Percentiles rank a stretch among this genome's conserved stretches.
These are phyloP conservation scores for Fraxinus albicans DNA, from an alignment of 305 asterid species.

Conservation along the genomic window DNA sequence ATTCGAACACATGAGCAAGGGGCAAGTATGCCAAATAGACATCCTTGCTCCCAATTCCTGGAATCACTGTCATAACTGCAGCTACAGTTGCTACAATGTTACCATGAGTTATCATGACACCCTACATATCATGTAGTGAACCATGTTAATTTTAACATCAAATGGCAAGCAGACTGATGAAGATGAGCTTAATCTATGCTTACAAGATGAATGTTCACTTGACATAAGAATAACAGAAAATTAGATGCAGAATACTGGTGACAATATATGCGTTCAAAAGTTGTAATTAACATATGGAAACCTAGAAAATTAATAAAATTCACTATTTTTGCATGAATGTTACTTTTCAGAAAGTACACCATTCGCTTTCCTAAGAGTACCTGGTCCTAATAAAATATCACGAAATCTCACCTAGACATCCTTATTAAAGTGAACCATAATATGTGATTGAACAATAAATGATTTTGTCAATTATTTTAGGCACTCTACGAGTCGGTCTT, in stretches of 20 bases:
- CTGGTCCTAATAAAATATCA: slow-evolving; percentile 7
- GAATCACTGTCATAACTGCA: slow-evolving; percentile 82
- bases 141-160: slow-evolving; percentile 9
- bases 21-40: slow-evolving; percentile 86
- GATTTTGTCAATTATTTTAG: slow-evolving; percentile 1
- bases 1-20: slow-evolving; percentile 83
- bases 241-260: background rate
- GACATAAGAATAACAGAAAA: background rate
- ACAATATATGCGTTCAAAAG: background rate
- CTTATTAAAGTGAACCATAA: slow-evolving; percentile 2
- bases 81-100: slow-evolving; percentile 84
- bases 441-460: slow-evolving; percentile 8
- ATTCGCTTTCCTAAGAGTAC: slow-evolving; percentile 6
- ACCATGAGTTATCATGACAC: slow-evolving; percentile 93
- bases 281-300: background rate
- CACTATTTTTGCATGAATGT: background rate
- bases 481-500: background rate
- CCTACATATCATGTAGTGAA: slow-evolving; percentile 42
- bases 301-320: background rate
- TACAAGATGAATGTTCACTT: slow-evolving; percentile 16
- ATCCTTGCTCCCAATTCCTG: slow-evolving; percentile 62
- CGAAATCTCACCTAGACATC: slow-evolving; percentile 2
- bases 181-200: slow-evolving; percentile 4
- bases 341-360: background rate
- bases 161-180: slow-evolving; percentile 4